phyloP scores from a whole-genome alignment of 2,329 filamentous ascomycete species.

The Penicillium sp. region DNA sequence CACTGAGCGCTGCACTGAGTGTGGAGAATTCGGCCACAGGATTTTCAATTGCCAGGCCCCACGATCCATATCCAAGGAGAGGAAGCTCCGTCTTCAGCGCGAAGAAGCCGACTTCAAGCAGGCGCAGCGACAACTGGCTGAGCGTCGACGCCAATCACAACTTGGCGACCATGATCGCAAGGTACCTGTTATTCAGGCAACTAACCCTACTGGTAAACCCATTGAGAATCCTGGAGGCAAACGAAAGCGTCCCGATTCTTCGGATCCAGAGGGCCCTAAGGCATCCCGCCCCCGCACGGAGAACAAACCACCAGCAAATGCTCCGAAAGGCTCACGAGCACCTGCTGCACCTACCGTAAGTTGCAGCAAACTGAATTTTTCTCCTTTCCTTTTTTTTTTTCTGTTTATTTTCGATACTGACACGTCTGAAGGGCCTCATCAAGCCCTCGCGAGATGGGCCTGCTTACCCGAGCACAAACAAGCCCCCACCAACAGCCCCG shows the following conservation, averaged over 20 bases:
- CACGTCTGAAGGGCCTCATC: conserved; percentile 33
- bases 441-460: conserved; percentile 42
- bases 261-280: conserved; percentile 24
- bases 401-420: background rate
- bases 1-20: conserved; percentile 45
- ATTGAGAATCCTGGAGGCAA: conserved; percentile 25
- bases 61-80: conserved; percentile 35
- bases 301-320: conserved; percentile 25
- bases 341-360: conserved; percentile 16
- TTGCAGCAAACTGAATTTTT: background rate
- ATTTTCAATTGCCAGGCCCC: conserved; percentile 35
- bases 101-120: conserved; percentile 39
- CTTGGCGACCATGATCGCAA: conserved; percentile 47
- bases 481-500: conserved; percentile 11
- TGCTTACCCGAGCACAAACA: conserved; percentile 26
- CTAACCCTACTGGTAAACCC: conserved; percentile 17
- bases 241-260: conserved; percentile 34
- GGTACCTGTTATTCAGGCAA: conserved; percentile 41
- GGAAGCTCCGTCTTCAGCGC: conserved; percentile 36
- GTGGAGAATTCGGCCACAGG: conserved; percentile 46
- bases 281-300: conserved; percentile 29
- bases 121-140: conserved; percentile 34
- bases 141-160: conserved; percentile 43
- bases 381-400: background rate
- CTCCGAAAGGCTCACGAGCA: conserved; percentile 10